Conservation (phyloP, 2,329 filamentous ascomycete genomes). For the Sporothrix schenckii region DNA sequence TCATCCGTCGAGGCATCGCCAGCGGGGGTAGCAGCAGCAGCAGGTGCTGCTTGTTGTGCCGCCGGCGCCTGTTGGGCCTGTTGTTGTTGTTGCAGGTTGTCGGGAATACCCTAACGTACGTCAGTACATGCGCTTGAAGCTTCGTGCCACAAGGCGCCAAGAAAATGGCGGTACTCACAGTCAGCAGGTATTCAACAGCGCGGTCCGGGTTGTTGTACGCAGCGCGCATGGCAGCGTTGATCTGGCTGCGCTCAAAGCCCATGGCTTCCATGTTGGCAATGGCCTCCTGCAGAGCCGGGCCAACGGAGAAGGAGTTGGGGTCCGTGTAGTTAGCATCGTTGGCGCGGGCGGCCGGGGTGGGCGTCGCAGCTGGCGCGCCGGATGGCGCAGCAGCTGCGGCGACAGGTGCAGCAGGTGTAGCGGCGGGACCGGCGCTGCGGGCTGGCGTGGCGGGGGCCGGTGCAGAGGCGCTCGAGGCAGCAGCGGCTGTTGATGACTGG, state of each 20-base stretch:
- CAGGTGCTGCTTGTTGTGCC: constrained; percentile 22
- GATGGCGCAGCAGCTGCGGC: constrained; percentile 52
- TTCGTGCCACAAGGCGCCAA: neutral
- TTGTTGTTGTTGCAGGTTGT: constrained; percentile 66
- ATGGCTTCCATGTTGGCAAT: constrained; percentile 95
- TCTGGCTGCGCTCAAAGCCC: constrained; percentile 87
- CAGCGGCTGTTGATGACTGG: constrained; percentile 63
- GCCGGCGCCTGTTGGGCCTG: constrained; percentile 38
- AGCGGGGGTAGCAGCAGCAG: constrained; percentile 41
- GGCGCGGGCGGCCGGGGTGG: constrained; percentile 53
- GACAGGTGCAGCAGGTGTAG: constrained; percentile 56
- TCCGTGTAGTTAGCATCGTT: constrained; percentile 59
- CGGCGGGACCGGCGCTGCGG: constrained; percentile 48
- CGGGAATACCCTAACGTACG: constrained; percentile 76
- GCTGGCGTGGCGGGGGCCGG: constrained; percentile 64
- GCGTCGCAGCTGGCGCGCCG: constrained; percentile 48
- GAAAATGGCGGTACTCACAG: constrained; percentile 56
- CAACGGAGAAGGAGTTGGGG: constrained; percentile 82
- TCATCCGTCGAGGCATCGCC: constrained; percentile 51
- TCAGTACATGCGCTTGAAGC: neutral
- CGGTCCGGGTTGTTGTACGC: constrained; percentile 97
- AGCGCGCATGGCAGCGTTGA: constrained; percentile 91
- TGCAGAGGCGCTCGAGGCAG: constrained; percentile 37
- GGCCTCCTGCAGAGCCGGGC: constrained; percentile 76
- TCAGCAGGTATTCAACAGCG: constrained; percentile 93